A percentile compares a stretch with the other conserved stretches of the same genome.
Conservation (phyloP, 257 asterid species). For the Ilex aquifolium region DNA sequence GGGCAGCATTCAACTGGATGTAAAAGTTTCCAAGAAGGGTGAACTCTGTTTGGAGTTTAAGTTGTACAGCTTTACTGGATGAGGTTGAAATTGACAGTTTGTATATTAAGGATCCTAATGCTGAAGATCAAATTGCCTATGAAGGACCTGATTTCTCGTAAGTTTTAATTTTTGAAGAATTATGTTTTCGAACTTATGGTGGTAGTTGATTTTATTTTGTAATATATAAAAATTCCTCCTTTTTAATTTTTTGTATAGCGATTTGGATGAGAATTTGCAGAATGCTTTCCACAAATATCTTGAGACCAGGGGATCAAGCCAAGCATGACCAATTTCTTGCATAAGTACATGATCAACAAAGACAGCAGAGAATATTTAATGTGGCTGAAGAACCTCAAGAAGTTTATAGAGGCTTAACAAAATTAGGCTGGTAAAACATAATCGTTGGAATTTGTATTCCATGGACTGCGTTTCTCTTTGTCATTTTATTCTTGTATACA, state of each 20-base stretch:
- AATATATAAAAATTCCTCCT: background rate
- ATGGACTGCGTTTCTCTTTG: too few relatives aligned
- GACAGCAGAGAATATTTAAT: slow-evolving; percentile 69
- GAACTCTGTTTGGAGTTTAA: too few relatives aligned
- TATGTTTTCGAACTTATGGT: background rate
- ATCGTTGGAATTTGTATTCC: too few relatives aligned
- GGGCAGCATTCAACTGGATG: too few relatives aligned
- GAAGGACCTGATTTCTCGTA: slow-evolving; percentile 88
- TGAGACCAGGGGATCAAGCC: slow-evolving; percentile 86
- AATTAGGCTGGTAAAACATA: too few relatives aligned
- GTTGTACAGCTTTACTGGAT: too few relatives aligned
- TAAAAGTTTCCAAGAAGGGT: too few relatives aligned
- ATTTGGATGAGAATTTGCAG: slow-evolving; percentile 93
- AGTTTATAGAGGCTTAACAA: too few relatives aligned
- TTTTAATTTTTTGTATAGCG: slow-evolving; percentile 29
- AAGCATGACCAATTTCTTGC: slow-evolving; percentile 75
- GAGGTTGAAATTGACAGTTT: too few relatives aligned
- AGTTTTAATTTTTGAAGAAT: slow-evolving; percentile 12
- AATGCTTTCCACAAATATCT: slow-evolving; percentile 90
- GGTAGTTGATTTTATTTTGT: too few relatives aligned
- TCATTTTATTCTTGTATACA: too few relatives aligned
- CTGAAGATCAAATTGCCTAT: slow-evolving; percentile 69
- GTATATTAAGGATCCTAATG: slow-evolving; percentile 46
- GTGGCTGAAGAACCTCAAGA: too few relatives aligned
- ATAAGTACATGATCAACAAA: slow-evolving; percentile 66